Percentiles rank a stretch among this genome's conserved stretches.
phyloP scores from a whole-genome alignment of 352 stramenopile genomes.

The Globisporangium yorkense region DNA sequence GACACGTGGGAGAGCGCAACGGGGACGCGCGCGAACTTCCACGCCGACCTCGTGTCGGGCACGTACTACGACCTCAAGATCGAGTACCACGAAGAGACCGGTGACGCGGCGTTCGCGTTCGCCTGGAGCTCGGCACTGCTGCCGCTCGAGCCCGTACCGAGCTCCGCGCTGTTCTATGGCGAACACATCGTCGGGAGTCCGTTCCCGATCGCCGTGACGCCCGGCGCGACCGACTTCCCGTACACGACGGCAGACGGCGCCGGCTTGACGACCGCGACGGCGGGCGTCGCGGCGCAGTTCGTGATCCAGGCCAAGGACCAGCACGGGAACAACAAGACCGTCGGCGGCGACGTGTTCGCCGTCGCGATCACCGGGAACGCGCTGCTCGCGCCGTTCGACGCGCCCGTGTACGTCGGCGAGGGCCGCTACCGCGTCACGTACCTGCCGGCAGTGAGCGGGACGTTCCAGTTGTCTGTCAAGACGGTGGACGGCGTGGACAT shows the following conservation, averaged over 20 bases:
- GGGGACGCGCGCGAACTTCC: conserved; percentile 62
- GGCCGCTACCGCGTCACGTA: conserved; percentile 92
- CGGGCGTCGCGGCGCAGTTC: conserved; percentile 87
- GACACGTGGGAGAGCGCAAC: conserved; percentile 80
- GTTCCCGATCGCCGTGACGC: conserved; percentile 85
- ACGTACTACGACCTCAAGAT: conserved; percentile 92
- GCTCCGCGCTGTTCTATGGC: conserved; percentile 74
- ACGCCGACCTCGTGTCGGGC: conserved; percentile 49
- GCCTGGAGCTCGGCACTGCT: conserved; percentile 93
- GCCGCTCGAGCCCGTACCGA: conserved; percentile 76
- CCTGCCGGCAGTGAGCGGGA: conserved; percentile 69
- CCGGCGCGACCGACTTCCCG: conserved; percentile 93
- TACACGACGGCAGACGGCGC: conserved; percentile 89
- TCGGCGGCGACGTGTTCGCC: conserved; percentile 70
- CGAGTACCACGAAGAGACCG: conserved; percentile 94
- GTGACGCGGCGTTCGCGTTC: conserved; percentile 80
- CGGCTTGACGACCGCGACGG: conserved; percentile 66
- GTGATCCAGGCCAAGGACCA: conserved; percentile 93
- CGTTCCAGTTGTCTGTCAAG: conserved; percentile 88
- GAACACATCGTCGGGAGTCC: conserved; percentile 93
- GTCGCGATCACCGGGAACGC: conserved; percentile 45
- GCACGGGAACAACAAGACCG: conserved; percentile 89
- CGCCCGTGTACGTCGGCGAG: conserved; percentile 84
- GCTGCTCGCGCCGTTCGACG: conserved; percentile 50
- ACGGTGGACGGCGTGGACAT: conserved; percentile 92